A percentile compares a stretch with the other conserved stretches of the same genome.
phyloP scores from a whole-genome alignment of 179 eudicot genomes.

The Sideroxylon spinosum region DNA sequence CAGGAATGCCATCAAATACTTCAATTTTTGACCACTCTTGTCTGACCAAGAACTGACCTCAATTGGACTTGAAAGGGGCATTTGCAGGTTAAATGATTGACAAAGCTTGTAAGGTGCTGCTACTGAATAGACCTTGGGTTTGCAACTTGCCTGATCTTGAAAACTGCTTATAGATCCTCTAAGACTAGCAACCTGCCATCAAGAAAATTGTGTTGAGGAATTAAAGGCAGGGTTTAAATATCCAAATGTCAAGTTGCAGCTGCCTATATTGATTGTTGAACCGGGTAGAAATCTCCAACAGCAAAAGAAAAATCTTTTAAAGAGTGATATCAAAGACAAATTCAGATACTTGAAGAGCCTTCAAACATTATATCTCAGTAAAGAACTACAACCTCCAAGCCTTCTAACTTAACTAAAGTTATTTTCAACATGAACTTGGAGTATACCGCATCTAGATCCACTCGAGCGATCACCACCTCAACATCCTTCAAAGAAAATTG shows the following conservation, averaged over 20 bases:
- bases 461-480: constrained; percentile 80
- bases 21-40: not conserved
- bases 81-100: constrained; percentile 62
- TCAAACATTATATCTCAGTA: not conserved
- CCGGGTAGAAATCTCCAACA: constrained; percentile 1
- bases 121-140: constrained; percentile 44
- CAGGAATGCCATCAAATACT: no score
- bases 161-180: constrained; percentile 81
- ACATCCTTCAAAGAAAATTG: constrained; percentile 95
- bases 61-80: constrained; percentile 65
- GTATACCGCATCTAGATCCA: constrained; percentile 92
- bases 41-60: constrained; percentile 41
- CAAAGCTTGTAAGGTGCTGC: constrained; percentile 68
- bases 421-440: not conserved
- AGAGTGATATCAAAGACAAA: not conserved
- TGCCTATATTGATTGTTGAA: not conserved
- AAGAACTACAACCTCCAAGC: not conserved
- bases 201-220: not conserved
- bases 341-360: not conserved
- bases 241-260: constrained; percentile 2
- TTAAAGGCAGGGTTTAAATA: not conserved
- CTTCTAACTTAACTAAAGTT: not conserved
- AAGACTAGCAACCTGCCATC: constrained; percentile 74
- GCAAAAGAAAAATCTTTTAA: not conserved
- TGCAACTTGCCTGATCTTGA: constrained; percentile 89